Base-by-base conservation (phyloP, 2,329 filamentous ascomycete genomes). In the Microdochium trichocladiopsis region DNA sequence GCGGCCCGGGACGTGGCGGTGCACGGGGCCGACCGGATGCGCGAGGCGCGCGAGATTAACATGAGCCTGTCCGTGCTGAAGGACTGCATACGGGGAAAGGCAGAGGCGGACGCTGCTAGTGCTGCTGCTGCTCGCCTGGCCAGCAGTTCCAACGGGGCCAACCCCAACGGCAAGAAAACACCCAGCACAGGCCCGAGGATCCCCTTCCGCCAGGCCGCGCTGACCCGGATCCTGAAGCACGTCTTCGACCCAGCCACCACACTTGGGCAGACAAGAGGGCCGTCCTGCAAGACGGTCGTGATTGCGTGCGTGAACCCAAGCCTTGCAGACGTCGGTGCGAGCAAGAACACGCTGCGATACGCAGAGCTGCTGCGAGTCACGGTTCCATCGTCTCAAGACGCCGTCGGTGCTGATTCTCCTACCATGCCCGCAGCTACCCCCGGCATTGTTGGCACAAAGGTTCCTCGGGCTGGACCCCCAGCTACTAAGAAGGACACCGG, bases 11-110 rank as follows among this genome's bases (percentile, higher is more conserved):
- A 93, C 48, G 80, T 91, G 47, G 83, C 95, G 73, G 90, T 87
- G 70, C 2, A 75, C 72, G 0, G 72, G 69, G 6, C 57, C 71
- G 2, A 78, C 74, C 41, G 41, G 41, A 45, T 45, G 41, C 41
- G 41, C 18, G 94, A 99, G 72, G 96, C 94, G 1, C 92, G 96
- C 63, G 95, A 89, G 67, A 99, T 99, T 79, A 99, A 99, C 75
- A 93, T 90, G 73, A 76, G 73, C 53, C 66, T 78, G 0, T 76
- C 74, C 0, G 68, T 73, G 0, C 66, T 80, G 2, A 79, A 79
- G 54, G 76, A 79, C 56, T 79, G 76, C 52, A 79, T 80, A 49
- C 70, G 75, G 1, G 73, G 70, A 1, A 70, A 71, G 37, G 70
- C 71, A 1, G 60, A 67, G 31, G 57, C 66, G 0, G 69, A 75